A percentile compares a stretch with the other conserved stretches of the same genome.
Evolutionary conservation across 2,329 filamentous ascomycete species (phyloP).

Genomic region (Diaporthe sp.): DNA sequence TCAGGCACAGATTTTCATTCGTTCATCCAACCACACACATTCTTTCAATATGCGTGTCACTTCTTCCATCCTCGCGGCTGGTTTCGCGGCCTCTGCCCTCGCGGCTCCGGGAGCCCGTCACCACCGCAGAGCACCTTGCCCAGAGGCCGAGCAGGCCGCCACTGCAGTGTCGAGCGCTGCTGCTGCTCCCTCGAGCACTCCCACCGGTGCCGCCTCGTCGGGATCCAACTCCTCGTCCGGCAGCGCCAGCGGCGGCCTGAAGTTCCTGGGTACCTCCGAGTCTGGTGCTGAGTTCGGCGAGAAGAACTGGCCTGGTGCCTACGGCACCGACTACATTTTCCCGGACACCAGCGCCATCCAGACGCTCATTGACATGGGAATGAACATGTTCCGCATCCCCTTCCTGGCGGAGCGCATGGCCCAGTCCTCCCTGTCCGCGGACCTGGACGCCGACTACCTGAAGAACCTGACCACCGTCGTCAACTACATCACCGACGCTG

Average conservation of each 20-base stretch:
- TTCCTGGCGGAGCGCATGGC: slow-evolving; percentile 41
- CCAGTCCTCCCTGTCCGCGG: slow-evolving; percentile 48
- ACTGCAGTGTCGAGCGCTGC: background rate
- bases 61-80: slow-evolving; percentile 41
- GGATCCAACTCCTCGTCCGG: slow-evolving; percentile 30
- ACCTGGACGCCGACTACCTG: slow-evolving; percentile 56
- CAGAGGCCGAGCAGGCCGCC: background rate
- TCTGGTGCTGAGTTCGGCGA: slow-evolving; percentile 75
- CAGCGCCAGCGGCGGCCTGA: slow-evolving; percentile 32
- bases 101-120: slow-evolving; percentile 36
- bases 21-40: background rate
- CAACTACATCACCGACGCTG: slow-evolving; percentile 50
- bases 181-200: background rate
- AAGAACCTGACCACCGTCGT: slow-evolving; percentile 51
- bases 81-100: slow-evolving; percentile 40
- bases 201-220: slow-evolving; percentile 33
- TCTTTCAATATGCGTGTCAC: slow-evolving; percentile 41
- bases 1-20: slow-evolving; percentile 7
- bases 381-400: slow-evolving; percentile 40
- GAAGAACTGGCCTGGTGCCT: slow-evolving; percentile 66
- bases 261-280: slow-evolving; percentile 55
- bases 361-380: slow-evolving; percentile 63
- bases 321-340: slow-evolving; percentile 74
- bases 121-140: slow-evolving; percentile 18
- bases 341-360: slow-evolving; percentile 65